Conservation (phyloP, 1,139 yeast species). For the Protomyces inouyei region DNA sequence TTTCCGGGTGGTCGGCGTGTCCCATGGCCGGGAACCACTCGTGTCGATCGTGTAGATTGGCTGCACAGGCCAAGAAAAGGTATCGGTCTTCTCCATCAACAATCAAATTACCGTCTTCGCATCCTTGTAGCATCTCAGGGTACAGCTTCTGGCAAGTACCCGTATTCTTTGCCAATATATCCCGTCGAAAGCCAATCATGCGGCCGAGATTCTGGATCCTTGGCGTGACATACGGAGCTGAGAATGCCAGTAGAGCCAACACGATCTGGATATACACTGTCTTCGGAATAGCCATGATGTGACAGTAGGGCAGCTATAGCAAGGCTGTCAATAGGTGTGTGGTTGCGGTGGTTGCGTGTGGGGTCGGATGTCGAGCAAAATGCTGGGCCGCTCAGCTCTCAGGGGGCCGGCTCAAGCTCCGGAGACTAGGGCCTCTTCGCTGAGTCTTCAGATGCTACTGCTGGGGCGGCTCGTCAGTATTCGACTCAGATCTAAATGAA, state of each 20-base stretch:
- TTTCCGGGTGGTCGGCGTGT: background rate
- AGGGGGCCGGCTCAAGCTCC: too few relatives aligned
- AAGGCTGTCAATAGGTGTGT: too few relatives aligned
- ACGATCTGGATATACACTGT: conserved; percentile 13
- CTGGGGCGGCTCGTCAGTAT: too few relatives aligned
- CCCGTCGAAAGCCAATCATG: conserved; percentile 12
- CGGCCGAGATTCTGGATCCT: conserved; percentile 8
- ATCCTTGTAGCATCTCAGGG: conserved; percentile 7
- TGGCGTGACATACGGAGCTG: conserved; percentile 1
- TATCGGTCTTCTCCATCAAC: conserved; percentile 21
- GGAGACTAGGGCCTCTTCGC: too few relatives aligned
- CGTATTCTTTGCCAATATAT: conserved; percentile 7
- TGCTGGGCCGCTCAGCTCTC: too few relatives aligned
- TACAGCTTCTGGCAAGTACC: conserved; percentile 13
- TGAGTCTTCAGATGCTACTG: too few relatives aligned
- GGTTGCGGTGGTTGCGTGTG: too few relatives aligned
- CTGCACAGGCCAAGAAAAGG: conserved; percentile 17
- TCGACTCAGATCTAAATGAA: too few relatives aligned
- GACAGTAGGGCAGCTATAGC: too few relatives aligned
- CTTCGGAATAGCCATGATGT: conserved; percentile 4
- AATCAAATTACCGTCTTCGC: conserved; percentile 23
- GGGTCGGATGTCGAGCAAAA: too few relatives aligned
- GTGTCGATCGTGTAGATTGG: conserved; percentile 10
- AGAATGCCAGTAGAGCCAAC: conserved; percentile 3
- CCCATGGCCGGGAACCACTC: conserved; percentile 24